These are phyloP conservation scores for Penicillium oxalicum DNA, from an alignment of 2,329 filamentous ascomycete genomes.

Conservation along the genomic window DNA sequence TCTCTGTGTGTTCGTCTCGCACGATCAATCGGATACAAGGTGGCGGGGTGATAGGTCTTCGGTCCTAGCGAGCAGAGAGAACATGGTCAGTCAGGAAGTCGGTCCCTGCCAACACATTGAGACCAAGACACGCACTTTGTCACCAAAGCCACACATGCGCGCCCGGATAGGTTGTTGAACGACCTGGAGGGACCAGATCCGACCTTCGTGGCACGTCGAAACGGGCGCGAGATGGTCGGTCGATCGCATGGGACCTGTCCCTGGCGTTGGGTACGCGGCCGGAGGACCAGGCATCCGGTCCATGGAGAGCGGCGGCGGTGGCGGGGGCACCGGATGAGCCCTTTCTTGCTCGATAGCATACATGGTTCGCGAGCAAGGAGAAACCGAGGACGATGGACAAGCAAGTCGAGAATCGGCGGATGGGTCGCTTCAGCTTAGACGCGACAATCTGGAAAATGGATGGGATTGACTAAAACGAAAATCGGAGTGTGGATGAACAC, in stretches of 20 bases:
- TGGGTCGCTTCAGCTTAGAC: constrained; percentile 1
- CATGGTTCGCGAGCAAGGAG: constrained; percentile 28
- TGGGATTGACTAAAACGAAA: constrained; percentile 4
- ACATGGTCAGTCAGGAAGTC: constrained; percentile 9
- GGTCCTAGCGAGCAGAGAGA: constrained; percentile 56
- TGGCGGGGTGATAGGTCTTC: constrained; percentile 89
- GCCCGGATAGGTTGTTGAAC: constrained; percentile 88
- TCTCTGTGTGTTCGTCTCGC: constrained; percentile 64
- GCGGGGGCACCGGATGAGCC: constrained; percentile 30
- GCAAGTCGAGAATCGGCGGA: constrained; percentile 6
- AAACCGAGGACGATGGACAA: constrained; percentile 18
- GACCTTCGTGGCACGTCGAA: constrained; percentile 38
- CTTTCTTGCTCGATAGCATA: constrained; percentile 35
- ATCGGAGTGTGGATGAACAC: not conserved
- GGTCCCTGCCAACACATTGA: not conserved
- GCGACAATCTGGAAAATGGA: not conserved
- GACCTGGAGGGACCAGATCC: constrained; percentile 61
- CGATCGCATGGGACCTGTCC: constrained; percentile 27
- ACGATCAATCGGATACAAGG: constrained; percentile 84
- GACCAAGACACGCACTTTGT: constrained; percentile 62
- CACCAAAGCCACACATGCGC: constrained; percentile 97
- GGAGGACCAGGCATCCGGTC: constrained; percentile 35
- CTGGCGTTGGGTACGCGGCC: constrained; percentile 32
- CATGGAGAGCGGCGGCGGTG: constrained; percentile 36
- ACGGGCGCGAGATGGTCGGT: constrained; percentile 36